Evolutionary conservation across 305 asterid genomes (phyloP).

Genomic region (Rubia peregrina): DNA sequence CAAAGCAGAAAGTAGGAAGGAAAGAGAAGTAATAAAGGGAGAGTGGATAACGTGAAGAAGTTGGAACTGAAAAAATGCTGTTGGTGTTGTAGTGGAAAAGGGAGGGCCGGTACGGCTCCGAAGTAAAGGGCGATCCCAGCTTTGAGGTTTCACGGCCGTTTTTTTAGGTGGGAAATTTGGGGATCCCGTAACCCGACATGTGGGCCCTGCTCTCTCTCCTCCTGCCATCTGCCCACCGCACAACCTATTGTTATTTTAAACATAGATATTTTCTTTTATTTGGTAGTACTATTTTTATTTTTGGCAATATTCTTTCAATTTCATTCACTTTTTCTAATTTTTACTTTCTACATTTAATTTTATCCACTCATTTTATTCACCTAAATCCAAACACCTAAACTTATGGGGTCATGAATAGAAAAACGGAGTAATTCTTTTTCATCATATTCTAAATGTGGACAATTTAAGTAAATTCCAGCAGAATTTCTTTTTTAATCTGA

Average conservation of each 20-base stretch:
- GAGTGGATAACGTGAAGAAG: constrained; percentile 1
- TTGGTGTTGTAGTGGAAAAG: constrained; percentile 42
- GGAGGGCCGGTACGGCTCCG: constrained; percentile 37
- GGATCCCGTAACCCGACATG: constrained; percentile 21
- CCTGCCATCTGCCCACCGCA: constrained; percentile 8
- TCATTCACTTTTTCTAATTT: no score
- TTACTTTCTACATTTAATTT: no score
- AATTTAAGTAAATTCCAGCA: no score
- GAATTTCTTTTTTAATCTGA: not conserved
- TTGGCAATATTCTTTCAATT: no score
- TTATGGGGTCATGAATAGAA: no score
- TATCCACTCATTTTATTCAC: no score
- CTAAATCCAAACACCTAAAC: no score
- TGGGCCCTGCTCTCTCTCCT: constrained; percentile 9
- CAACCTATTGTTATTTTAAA: no score
- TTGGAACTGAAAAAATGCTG: constrained; percentile 15
- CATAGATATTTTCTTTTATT: no score
- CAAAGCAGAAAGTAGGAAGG: not conserved
- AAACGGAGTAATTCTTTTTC: no score
- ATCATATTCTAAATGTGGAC: no score
- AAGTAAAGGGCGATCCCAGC: constrained; percentile 31
- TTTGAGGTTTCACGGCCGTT: constrained; percentile 35
- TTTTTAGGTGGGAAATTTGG: constrained; percentile 34
- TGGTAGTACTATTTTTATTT: no score
- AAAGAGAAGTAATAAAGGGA: not conserved